Base-by-base conservation (phyloP, 2,329 filamentous ascomycete species). In the Metarhizium brunneum region DNA sequence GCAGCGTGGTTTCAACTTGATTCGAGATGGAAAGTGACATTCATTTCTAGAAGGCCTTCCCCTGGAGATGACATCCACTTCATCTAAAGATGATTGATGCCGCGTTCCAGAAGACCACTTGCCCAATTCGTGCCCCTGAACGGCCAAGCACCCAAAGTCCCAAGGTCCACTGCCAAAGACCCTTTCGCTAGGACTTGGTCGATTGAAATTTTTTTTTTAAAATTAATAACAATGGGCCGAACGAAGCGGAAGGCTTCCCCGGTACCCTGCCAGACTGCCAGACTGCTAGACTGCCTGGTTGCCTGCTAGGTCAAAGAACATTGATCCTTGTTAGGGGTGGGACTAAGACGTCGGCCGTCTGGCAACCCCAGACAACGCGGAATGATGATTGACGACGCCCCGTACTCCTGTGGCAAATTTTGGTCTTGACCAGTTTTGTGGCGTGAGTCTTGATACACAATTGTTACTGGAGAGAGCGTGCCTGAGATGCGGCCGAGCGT, bases 241-340 rank as follows among this genome's bases (percentile, higher is more conserved):
- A 62, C 58, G 57, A 50, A 47, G 59, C 66, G 67, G 66, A 68
- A 68, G 62, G 45, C 29, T 62, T 69, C 66, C 66, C 67, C 66
- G 68, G 67, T 56, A 61, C 45, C 43, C 45, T 48, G 45, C 45
- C 45, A 48, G 38, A 40, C 13, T 40, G 11, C 14, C 35, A 13
- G 8, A 36, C 13, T 40, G 11, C 14, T 6, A 4, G 8, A 36
- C 11, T 40, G 38, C 38, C 32, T 14, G 16, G n/a, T 11, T 43
- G 40, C 40, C n/a, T 6, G 42, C 42, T 16, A 48, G 25, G 11
- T 30, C n/a, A 48, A 48, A 43, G 14, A 18, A 49, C 25, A 36
- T 36, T 4, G 36, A 10, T 14, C 40, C 42, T 20, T 36, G 4
- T 10, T 13, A 36, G 43, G 54, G 47, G 51, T 50, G 51, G 51